Base-by-base conservation (phyloP, 2,329 filamentous ascomycete genomes). In the Colletotrichum paranaense region DNA sequence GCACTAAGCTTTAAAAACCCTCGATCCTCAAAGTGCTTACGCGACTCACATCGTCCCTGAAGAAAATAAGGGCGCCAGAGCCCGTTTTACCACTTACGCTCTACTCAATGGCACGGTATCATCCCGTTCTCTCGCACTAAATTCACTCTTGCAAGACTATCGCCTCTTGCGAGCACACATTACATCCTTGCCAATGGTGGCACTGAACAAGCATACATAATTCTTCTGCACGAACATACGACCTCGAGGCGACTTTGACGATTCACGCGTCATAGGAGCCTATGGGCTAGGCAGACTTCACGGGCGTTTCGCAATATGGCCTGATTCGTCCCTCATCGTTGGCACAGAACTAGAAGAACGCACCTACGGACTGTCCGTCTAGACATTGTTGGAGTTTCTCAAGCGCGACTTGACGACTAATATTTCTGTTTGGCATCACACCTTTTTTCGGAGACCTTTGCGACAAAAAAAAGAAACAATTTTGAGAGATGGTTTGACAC, bases 401-500 rank as follows among this genome's bases (percentile, higher is more conserved):
- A 62, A 66, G 67, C 70, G 67, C 60, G 67, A 66, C 70, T 70
- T 73, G 67, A 73, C 67, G 67, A 70, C 60, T 73, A 62, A 73
- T 73, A 42, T 70, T 65, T 30, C 19, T 65, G 67, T 65, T 73
- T 70, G 67, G 65, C 66, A 72, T 69, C 55, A 59, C 22, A 53
- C 30, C 14, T 38, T 63, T 58, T 42, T 42, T 8, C 32, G 57
- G 60, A 56, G 70, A 65, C 42, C 28, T 70, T 58, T 70, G 67
- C 63, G 30, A 52, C 38, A 66, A 65, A 73, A 60, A 73, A 60
- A 59, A 73, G 55, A 58, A 72, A 67, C 24, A 57, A 57, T 59
- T 72, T 42, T 55, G 68, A 58, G 38, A 60, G 57, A 63, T 28
- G 62, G 52, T 72, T 72, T 42, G 49, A 26, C 70, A 71, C 67